Evolutionary conservation across 441 rosid genomes (phyloP), one percentile per base, ranked within the genome.

Genomic region (Omphalea diandra): DNA sequence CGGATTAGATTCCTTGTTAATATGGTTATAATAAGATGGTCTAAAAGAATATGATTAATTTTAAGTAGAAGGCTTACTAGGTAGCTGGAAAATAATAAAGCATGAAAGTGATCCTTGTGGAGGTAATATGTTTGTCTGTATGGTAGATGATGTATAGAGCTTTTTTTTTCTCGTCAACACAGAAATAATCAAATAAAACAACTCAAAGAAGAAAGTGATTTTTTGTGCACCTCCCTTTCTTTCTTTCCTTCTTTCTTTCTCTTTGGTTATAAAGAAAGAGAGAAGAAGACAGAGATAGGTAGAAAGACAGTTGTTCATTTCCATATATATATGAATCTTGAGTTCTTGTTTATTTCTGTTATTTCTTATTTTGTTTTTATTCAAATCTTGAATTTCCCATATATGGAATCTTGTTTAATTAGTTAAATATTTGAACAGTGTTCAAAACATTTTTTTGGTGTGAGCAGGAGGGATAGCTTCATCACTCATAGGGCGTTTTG

Each of bases 401-500:
- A n/a, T n/a, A n/a, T n/a, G n/a, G n/a, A n/a, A n/a, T n/a, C n/a
- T n/a, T n/a, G n/a, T n/a, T n/a, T n/a, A n/a, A n/a, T n/a, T n/a
- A n/a, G n/a, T n/a, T n/a, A n/a, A n/a, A n/a, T n/a, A n/a, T n/a
- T n/a, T n/a, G n/a, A n/a, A n/a, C n/a, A n/a, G n/a, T n/a, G n/a
- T n/a, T n/a, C n/a, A n/a, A n/a, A n/a, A n/a, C n/a, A n/a, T n/a
- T n/a, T n/a, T n/a, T 53, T 53, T 53, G 8, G 3, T 53, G 24
- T 53, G 74, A 66, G 80, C 85, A 94, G 98, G 84, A 72, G 97
- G 67, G 98, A 94, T 73, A 94, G 97, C 75, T 94, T 94, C 80
- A 83, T 94, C 36, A 94, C 97, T 7, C 98, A 94, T 36, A 84
- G 98, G 76, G 98, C 98, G 9, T 94, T 94, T 68, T 94, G 98